Evolutionary conservation across 352 stramenopile species (phyloP), one percentile per base, ranked within the genome.

Genomic region (Pythium guiyangense): DNA sequence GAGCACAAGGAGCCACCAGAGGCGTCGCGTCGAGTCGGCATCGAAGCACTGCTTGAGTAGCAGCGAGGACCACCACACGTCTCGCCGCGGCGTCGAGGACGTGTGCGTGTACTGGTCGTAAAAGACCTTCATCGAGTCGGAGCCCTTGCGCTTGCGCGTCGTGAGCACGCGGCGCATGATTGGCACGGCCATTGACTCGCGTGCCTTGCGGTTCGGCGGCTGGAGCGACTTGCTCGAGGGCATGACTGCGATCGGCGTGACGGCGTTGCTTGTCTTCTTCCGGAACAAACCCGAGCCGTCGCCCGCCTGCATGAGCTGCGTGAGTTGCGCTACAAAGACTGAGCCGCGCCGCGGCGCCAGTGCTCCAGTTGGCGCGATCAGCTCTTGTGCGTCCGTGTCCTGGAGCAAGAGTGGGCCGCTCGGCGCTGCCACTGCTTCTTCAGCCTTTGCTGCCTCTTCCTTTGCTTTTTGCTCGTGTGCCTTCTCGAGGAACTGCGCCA

Each of bases 1-100:
- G 8, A 79, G 57, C 0, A 79, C 40, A 3, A 83, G 14, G 0
- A 90, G 54, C 79, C 79, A 90, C 63, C 68, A 76, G 14, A 83
- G 44, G n/a, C 77, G 64, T 3, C 54, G 43, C 14, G 43, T 54
- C 2, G 77, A 88, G 6, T 90, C 73, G 4, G 72, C 67, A 48
- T 90, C 73, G 27, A 90, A 70, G 40, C 74, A 73, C 31, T 64
- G 29, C 17, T 49, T 37, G 10, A 77, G 56, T 2, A 81, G 54
- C 11, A 78, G 27, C 8, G 49, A 49, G 2, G 39, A 47, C 57
- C 53, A 69, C 42, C 57, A 60, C 4, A 17, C 39, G 14, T 46
- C 34, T 20, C 8, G 48, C 27, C 42, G 54, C 27, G 22, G 18
- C 3, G n/a, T 29, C 6, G 45, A 46, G 12, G 25, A 25, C 12